A percentile compares a stretch with the other conserved stretches of the same genome.
These are phyloP conservation scores for Geoglossum glabrum DNA, from an alignment of 495 filamentous ascomycete genomes.

Conservation along the genomic window DNA sequence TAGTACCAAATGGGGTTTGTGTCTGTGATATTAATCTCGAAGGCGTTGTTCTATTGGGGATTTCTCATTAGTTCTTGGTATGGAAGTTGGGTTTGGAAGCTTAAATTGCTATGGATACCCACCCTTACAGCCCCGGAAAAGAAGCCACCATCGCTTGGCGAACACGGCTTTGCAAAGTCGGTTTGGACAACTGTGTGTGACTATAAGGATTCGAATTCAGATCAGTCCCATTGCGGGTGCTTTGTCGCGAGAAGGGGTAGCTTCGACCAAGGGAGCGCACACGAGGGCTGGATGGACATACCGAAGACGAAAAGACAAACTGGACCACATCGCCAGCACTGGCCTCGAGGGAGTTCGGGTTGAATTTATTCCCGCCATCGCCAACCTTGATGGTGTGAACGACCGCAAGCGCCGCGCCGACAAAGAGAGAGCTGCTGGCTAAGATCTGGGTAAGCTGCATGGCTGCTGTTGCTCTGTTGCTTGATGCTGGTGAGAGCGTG, in stretches of 20 bases:
- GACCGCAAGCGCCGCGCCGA: background rate
- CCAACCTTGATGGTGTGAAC: slow-evolving; percentile 34
- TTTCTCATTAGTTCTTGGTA: slow-evolving; percentile 6
- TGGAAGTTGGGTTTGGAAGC: slow-evolving; percentile 24
- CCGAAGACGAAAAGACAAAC: slow-evolving; percentile 35
- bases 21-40: slow-evolving; percentile 32
- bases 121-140: slow-evolving; percentile 17
- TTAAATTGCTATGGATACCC: too few species aligned
- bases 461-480: too few species aligned
- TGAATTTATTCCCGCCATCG: slow-evolving; percentile 25
- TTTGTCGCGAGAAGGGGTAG: too few species aligned
- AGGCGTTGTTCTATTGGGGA: background rate
- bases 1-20: slow-evolving; percentile 49
- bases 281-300: too few species aligned
- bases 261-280: too few species aligned
- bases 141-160: slow-evolving; percentile 21
- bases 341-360: slow-evolving; percentile 30
- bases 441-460: background rate
- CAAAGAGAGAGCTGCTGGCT: background rate
- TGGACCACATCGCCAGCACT: slow-evolving; percentile 32
- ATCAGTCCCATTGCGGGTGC: background rate
- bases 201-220: slow-evolving; percentile 3
- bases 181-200: slow-evolving; percentile 43
- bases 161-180: slow-evolving; percentile 34
- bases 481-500: too few species aligned